Evolutionary conservation across 257 asterid genomes (phyloP).

Genomic region (Solanum virginianum): DNA sequence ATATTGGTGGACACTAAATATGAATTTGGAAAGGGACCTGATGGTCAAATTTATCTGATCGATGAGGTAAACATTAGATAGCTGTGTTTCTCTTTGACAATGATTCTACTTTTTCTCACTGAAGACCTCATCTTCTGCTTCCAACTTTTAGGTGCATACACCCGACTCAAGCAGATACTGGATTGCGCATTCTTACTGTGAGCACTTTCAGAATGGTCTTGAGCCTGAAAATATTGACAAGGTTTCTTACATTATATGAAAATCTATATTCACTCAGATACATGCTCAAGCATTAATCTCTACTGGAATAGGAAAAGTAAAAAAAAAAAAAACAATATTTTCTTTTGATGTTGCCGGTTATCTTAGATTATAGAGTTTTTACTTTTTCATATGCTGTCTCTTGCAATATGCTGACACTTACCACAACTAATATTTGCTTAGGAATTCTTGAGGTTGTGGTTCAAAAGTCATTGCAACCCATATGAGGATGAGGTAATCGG

Average conservation of each 20-base stretch:
- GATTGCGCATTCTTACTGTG: slow-evolving; percentile 63
- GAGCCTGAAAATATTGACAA: slow-evolving; percentile 97
- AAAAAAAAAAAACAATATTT: not conserved
- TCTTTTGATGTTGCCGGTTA: not conserved
- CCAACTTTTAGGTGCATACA: slow-evolving; percentile 61
- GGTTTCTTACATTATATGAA: slow-evolving; percentile 26
- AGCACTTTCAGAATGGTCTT: slow-evolving; percentile 54
- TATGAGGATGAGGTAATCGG: slow-evolving; percentile 68
- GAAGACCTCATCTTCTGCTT: not conserved
- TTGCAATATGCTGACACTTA: slow-evolving; percentile 5
- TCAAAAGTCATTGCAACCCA: slow-evolving; percentile 81
- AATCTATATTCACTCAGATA: not conserved
- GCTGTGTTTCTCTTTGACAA: not conserved
- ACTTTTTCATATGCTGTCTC: not conserved
- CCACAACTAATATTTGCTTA: slow-evolving; percentile 14
- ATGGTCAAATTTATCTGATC: slow-evolving; percentile 61
- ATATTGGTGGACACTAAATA: slow-evolving; percentile 90
- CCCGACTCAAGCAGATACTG: slow-evolving; percentile 98
- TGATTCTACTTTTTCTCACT: not conserved
- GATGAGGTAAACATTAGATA: slow-evolving; percentile 51
- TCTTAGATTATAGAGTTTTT: not conserved
- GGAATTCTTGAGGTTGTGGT: slow-evolving; percentile 98
- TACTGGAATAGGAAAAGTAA: not conserved
- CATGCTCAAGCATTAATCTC: not conserved
- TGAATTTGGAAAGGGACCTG: slow-evolving; percentile 92